Percentiles rank a stretch among this genome's conserved stretches.
Evolutionary conservation across 371 early-diverging fungal genomes (phyloP).

Genomic region (Mucor sp.): DNA sequence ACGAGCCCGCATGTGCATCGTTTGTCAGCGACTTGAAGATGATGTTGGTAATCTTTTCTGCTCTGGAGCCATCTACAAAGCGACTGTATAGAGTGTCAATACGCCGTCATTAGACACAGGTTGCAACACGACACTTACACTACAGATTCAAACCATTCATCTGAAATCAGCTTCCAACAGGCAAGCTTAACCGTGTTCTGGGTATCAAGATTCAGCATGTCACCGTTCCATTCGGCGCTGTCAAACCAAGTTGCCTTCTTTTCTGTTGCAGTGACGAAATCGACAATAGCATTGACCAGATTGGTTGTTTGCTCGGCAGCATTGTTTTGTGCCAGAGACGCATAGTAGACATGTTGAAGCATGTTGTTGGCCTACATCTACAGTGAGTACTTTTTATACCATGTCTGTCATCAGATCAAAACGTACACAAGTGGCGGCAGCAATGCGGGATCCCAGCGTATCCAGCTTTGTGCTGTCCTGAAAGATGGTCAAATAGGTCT

Average conservation of each 20-base stretch:
- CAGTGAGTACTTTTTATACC: neutral
- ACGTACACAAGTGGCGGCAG: conserved; percentile 10
- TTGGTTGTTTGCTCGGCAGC: conserved; percentile 3
- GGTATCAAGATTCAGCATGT: conserved; percentile 25
- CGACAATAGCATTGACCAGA: conserved; percentile 24
- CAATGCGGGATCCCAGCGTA: conserved; percentile 8
- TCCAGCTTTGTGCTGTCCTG: neutral
- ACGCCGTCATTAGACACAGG: neutral
- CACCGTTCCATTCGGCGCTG: conserved; percentile 47
- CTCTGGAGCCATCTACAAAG: conserved; percentile 23
- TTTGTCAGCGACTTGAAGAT: conserved; percentile 22
- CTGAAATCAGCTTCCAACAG: conserved; percentile 55
- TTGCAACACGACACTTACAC: conserved; percentile 26
- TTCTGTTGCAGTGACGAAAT: conserved; percentile 21
- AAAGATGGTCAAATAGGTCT: conserved; percentile 1
- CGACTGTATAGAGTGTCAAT: conserved; percentile 11
- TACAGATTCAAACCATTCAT: conserved; percentile 60
- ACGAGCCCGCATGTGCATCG: neutral
- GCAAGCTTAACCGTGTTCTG: conserved; percentile 42
- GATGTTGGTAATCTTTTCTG: conserved; percentile 17
- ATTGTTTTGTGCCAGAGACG: conserved; percentile 2
- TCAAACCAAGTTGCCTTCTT: neutral
- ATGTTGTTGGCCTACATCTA: conserved; percentile 30
- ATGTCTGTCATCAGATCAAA: neutral
- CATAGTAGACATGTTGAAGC: conserved; percentile 41